phyloP scores from a whole-genome alignment of 306 rosid species.

The Benincasa hispida region DNA sequence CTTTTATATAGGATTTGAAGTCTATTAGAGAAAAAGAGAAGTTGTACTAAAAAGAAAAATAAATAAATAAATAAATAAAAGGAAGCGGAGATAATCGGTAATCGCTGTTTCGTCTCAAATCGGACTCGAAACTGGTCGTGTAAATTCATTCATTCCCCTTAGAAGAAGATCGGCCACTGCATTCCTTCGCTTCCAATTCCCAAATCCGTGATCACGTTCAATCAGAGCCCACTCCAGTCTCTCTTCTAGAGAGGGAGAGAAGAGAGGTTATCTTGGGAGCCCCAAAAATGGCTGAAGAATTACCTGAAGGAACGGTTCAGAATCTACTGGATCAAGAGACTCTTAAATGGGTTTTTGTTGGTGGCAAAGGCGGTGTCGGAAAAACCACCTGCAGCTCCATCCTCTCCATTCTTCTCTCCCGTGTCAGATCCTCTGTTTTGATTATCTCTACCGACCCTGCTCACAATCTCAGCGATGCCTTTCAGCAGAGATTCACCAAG shows the following conservation, averaged over 20 bases:
- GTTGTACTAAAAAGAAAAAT: too few relatives aligned
- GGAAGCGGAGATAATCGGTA: background rate
- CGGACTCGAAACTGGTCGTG: background rate
- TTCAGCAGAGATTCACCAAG: conserved; percentile 88
- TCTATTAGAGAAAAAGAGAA: background rate
- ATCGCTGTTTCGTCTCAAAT: background rate
- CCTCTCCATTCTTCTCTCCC: conserved; percentile 66
- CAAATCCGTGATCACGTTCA: background rate
- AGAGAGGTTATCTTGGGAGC: background rate
- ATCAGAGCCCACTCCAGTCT: background rate
- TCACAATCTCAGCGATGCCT: conserved; percentile 97
- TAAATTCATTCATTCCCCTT: too few relatives aligned
- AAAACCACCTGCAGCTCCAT: conserved; percentile 95
- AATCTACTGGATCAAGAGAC: conserved; percentile 72
- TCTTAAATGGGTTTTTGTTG: conserved; percentile 94
- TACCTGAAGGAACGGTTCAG: conserved; percentile 58
- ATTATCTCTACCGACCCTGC: conserved; percentile 98
- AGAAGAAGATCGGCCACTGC: background rate
- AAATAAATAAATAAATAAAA: background rate
- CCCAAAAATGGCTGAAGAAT: conserved; percentile 24
- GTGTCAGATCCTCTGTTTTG: conserved; percentile 75
- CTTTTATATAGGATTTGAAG: background rate
- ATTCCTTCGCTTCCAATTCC: background rate
- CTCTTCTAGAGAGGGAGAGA: background rate
- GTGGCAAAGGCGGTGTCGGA: conserved; percentile 97